phyloP scores from a whole-genome alignment of 1,139 yeast species.

The Protomyces lactucae-debilis region DNA sequence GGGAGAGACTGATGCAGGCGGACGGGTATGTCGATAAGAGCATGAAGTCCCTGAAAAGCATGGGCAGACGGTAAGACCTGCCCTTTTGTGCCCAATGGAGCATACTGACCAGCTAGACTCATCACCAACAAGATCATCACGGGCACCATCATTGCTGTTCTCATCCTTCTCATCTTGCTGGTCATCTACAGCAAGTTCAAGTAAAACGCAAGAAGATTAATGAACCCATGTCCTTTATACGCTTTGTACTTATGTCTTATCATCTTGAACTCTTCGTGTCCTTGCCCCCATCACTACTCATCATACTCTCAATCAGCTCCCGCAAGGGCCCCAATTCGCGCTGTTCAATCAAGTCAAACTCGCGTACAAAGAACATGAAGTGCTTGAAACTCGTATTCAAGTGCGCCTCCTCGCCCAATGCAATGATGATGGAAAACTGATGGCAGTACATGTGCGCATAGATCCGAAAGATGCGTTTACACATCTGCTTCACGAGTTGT shows the following conservation, averaged over 20 bases:
- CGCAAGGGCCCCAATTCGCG: conserved; percentile 91
- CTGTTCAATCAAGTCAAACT: conserved; percentile 65
- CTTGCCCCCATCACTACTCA: conserved; percentile 7
- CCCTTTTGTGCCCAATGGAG: too few species aligned
- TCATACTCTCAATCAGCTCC: conserved; percentile 73
- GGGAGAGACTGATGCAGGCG: conserved; percentile 68
- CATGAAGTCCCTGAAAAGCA: conserved; percentile 75
- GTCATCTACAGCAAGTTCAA: conserved; percentile 78
- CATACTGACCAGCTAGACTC: conserved; percentile 47
- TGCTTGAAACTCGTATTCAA: conserved; percentile 92
- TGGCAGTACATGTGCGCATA: conserved; percentile 98
- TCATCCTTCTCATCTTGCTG: conserved; percentile 73
- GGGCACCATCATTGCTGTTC: conserved; percentile 88
- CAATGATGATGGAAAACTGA: conserved; percentile 91
- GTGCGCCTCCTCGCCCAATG: conserved; percentile 86
- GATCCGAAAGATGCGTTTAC: conserved; percentile 87
- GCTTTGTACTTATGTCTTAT: too few species aligned
- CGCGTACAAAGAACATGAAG: conserved; percentile 79
- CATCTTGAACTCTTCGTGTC: too few species aligned
- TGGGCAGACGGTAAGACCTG: conserved; percentile 60
- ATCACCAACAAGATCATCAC: conserved; percentile 93
- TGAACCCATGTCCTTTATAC: too few species aligned
- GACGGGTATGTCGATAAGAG: conserved; percentile 90
- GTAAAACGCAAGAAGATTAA: neutral
- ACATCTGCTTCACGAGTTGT: conserved; percentile 72